Conservation (phyloP, 78 protist species). For the Guillardia theta region DNA sequence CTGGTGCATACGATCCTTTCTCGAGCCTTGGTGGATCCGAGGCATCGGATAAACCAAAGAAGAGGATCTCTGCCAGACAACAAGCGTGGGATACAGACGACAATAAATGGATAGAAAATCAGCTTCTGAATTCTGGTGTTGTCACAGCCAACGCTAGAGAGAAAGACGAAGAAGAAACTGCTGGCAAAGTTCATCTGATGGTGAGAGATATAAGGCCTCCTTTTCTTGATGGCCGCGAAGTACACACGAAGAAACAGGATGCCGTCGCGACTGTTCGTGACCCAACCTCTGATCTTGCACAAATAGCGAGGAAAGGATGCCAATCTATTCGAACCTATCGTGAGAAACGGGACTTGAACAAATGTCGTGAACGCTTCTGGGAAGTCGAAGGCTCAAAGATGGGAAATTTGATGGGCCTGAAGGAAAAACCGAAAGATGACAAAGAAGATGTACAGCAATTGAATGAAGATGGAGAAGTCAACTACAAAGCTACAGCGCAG, state of each 20-base stretch:
- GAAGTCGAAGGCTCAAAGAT: neutral
- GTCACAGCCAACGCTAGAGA: neutral
- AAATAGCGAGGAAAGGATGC: neutral
- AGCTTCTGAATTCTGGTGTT: constrained; percentile 10
- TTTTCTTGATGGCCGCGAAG: constrained; percentile 81
- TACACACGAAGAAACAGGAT: constrained; percentile 64
- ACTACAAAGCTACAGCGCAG: constrained; percentile 6
- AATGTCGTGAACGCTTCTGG: neutral
- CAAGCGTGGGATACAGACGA: neutral
- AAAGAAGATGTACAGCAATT: neutral
- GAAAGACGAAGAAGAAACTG: neutral
- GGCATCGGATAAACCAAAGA: neutral
- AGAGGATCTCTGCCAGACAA: neutral
- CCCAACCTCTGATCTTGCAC: constrained; percentile 88
- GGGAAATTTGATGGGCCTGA: neutral
- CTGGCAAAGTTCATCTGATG: constrained; percentile 64
- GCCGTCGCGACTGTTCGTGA: constrained; percentile 86
- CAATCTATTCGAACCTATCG: neutral
- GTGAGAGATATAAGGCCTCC: constrained; percentile 89
- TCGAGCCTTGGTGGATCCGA: neutral
- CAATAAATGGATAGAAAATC: constrained; percentile 12
- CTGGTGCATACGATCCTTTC: constrained; percentile 29
- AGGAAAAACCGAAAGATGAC: neutral
- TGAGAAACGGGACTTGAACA: constrained; percentile 4
- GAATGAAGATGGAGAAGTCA: neutral